These are phyloP conservation scores for Scenedesmus sp. DNA, from an alignment of 163 green algal species.

Conservation along the genomic window DNA sequence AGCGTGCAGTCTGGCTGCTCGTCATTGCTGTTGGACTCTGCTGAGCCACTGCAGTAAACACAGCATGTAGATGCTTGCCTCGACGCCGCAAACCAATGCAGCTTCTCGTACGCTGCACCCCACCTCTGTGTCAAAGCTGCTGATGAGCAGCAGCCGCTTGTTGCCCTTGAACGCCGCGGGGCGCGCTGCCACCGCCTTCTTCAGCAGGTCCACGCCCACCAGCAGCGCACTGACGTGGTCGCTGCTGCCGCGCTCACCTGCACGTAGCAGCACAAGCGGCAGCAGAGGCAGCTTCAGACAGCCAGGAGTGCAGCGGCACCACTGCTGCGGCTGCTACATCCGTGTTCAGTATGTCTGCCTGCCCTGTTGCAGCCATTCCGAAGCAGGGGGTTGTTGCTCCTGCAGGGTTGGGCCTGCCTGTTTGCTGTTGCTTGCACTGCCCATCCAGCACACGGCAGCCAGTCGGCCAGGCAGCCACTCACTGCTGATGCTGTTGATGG, in stretches of 20 bases:
- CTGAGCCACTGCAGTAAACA: neutral
- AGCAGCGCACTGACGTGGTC: conserved; percentile 50
- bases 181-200: conserved; percentile 28
- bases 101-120: neutral
- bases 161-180: neutral
- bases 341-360: neutral
- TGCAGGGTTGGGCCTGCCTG: neutral
- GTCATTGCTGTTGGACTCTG: neutral
- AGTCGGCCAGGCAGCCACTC: neutral
- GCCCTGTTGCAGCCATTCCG: too few relatives aligned
- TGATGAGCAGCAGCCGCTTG: conserved; percentile 44
- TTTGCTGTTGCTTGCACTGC: neutral
- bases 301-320: neutral
- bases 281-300: neutral
- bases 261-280: neutral
- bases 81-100: neutral
- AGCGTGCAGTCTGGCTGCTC: neutral
- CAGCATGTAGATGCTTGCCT: neutral
- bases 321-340: neutral
- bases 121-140: conserved; percentile 50
- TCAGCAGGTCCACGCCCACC: conserved; percentile 38
- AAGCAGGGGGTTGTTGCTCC: too few relatives aligned
- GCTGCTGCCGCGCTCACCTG: conserved; percentile 24
- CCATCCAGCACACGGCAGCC: neutral
- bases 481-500: conserved; percentile 31